Evolutionary conservation across 2,329 filamentous ascomycete genomes (phyloP).

Genomic region (Ophiostoma ulmi): DNA sequence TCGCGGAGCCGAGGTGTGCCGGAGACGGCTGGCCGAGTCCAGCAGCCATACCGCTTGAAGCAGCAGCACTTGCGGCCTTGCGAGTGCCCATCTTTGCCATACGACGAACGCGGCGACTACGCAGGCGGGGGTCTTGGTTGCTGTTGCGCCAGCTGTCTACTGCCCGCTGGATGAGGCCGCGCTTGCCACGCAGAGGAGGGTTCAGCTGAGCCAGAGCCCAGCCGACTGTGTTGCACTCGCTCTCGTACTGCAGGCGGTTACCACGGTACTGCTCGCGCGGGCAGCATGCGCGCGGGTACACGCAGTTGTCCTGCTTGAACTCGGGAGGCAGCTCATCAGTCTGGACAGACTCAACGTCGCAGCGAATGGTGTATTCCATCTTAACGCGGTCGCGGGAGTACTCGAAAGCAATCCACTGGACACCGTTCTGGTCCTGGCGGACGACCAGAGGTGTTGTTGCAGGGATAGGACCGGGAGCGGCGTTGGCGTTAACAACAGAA

Average conservation of each 20-base stretch:
- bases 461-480: conserved; percentile 91
- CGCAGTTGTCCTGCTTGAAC: conserved; percentile 97
- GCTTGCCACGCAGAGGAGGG: conserved; percentile 82
- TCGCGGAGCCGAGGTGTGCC: conserved; percentile 45
- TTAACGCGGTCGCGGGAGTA: conserved; percentile 96
- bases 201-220: conserved; percentile 96
- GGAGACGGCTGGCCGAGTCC: conserved; percentile 25
- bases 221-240: conserved; percentile 99
- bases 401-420: conserved; percentile 98
- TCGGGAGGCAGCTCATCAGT: conserved; percentile 78
- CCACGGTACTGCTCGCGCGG: conserved; percentile 94
- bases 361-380: conserved; percentile 99
- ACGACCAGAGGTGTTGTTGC: conserved; percentile 94
- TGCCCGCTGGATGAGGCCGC: conserved; percentile 90
- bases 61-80: conserved; percentile 56
- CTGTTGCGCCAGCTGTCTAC: conserved; percentile 99
- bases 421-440: conserved; percentile 88
- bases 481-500: conserved; percentile 65
- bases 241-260: conserved; percentile 93
- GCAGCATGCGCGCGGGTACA: conserved; percentile 92
- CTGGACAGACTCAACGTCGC: conserved; percentile 94
- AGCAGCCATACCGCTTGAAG: conserved; percentile 37
- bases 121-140: conserved; percentile 87
- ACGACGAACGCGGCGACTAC: conserved; percentile 84
- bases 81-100: conserved; percentile 95